Evolutionary conservation across 1,284 basidiomycete species (phyloP).

Genomic region (Rhodotorula mucilaginosa): DNA sequence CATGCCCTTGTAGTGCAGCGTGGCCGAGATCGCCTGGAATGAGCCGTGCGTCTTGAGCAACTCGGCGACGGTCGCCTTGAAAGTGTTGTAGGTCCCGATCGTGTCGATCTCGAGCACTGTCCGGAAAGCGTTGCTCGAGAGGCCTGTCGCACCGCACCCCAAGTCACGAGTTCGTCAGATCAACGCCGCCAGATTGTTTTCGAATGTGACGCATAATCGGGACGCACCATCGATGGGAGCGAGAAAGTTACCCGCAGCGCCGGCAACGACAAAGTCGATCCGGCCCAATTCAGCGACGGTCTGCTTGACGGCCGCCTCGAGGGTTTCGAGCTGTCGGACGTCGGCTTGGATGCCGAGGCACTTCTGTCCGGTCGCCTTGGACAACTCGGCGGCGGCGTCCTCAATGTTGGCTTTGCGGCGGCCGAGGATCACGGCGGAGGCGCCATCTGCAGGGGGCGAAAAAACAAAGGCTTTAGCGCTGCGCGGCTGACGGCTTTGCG

Average conservation of each 20-base stretch:
- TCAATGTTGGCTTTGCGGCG: constrained; percentile 67
- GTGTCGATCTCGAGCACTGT: constrained; percentile 91
- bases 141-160: constrained; percentile 24
- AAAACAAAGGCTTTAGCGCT: not conserved
- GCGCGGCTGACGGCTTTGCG: not conserved
- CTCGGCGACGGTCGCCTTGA: constrained; percentile 81
- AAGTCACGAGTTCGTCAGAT: no score
- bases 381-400: constrained; percentile 70
- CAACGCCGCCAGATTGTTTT: no score
- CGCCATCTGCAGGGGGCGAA: constrained; percentile 48
- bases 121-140: constrained; percentile 76
- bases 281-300: constrained; percentile 74
- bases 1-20: constrained; percentile 80
- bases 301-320: constrained; percentile 71
- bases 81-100: constrained; percentile 83
- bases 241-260: constrained; percentile 48
- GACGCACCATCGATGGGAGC: constrained; percentile 45
- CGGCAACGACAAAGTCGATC: constrained; percentile 87
- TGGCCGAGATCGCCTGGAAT: constrained; percentile 84
- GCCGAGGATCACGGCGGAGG: constrained; percentile 43
- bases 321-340: constrained; percentile 70
- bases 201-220: no score
- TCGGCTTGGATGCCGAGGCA: constrained; percentile 79
- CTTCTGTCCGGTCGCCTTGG: constrained; percentile 63
- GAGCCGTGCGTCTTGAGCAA: constrained; percentile 70